A percentile compares a stretch with the other conserved stretches of the same genome.
phyloP scores from a whole-genome alignment of 2,329 filamentous ascomycete genomes.

The Fusarium beomiforme region DNA sequence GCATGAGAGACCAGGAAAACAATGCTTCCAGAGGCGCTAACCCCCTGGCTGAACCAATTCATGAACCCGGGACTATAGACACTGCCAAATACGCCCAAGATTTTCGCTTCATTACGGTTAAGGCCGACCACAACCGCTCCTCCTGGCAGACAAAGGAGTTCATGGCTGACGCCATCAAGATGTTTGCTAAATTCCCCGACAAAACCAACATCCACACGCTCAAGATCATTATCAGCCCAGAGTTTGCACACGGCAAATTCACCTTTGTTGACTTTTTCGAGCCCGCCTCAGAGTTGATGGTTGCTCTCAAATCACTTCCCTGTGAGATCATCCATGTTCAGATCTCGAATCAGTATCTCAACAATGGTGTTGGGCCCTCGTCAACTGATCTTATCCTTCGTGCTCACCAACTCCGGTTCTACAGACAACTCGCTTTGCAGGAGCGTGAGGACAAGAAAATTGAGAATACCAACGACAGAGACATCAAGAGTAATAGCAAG shows the following conservation, averaged over 20 bases:
- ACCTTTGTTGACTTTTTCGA: slow-evolving; percentile 53
- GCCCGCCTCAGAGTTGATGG: slow-evolving; percentile 40
- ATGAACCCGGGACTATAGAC: slow-evolving; percentile 44
- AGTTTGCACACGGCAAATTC: slow-evolving; percentile 29
- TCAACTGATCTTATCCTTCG: slow-evolving; percentile 14
- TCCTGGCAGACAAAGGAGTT: slow-evolving; percentile 33
- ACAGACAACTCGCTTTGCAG: slow-evolving; percentile 6
- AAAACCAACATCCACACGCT: slow-evolving; percentile 52
- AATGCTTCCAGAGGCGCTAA: background rate
- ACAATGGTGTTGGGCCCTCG: background rate
- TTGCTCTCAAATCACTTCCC: slow-evolving; percentile 46
- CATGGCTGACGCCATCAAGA: slow-evolving; percentile 51
- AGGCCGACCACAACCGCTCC: slow-evolving; percentile 55
- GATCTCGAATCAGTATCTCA: slow-evolving; percentile 43
- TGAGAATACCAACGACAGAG: background rate
- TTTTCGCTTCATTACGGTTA: slow-evolving; percentile 55
- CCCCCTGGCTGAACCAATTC: slow-evolving; percentile 2
- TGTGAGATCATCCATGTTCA: slow-evolving; percentile 51
- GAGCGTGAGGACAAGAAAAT: background rate
- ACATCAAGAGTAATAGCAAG: background rate
- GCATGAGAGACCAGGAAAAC: background rate
- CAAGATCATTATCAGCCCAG: slow-evolving; percentile 53
- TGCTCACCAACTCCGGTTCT: slow-evolving; percentile 25
- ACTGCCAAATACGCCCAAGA: slow-evolving; percentile 50
- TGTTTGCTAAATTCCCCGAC: slow-evolving; percentile 44